Evolutionary conservation across 495 filamentous ascomycete species (phyloP).

Genomic region (Penicillium paradoxum): DNA sequence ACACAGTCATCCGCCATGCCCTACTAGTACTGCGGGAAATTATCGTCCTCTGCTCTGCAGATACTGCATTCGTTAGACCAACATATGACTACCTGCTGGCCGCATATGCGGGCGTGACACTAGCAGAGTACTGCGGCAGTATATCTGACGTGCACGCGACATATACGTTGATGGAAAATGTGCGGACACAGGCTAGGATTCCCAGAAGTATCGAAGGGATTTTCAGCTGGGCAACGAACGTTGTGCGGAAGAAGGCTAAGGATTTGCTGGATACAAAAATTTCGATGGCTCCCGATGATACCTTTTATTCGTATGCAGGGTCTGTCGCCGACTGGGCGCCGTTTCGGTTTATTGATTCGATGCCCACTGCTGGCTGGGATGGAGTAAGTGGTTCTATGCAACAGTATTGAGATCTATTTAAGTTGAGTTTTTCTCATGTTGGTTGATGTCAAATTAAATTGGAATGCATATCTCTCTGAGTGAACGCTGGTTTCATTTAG

Average conservation of each 20-base stretch:
- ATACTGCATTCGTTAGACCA: conserved; percentile 2
- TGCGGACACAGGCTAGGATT: conserved; percentile 4
- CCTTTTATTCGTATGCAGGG: not conserved
- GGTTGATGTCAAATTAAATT: not conserved
- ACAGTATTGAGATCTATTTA: not conserved
- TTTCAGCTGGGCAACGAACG: conserved; percentile 6
- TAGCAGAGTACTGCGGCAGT: conserved; percentile 2
- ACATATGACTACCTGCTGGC: conserved; percentile 6
- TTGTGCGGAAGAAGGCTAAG: conserved; percentile 3
- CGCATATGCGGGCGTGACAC: conserved; percentile 7
- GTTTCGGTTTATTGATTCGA: conserved; percentile 8
- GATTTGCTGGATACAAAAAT: conserved; percentile 2
- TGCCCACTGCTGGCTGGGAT: conserved; percentile 4
- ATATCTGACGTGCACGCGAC: conserved; percentile 6
- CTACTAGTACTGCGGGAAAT: conserved; percentile 4
- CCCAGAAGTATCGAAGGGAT: conserved; percentile 6
- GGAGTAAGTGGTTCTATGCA: conserved; percentile 1
- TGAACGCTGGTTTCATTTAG: not conserved
- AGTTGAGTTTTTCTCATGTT: not conserved
- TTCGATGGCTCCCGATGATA: not conserved
- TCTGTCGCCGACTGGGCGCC: conserved; percentile 8
- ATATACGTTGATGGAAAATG: conserved; percentile 9
- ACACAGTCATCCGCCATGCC: conserved; percentile 2
- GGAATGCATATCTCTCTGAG: not conserved
- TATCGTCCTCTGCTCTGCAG: not conserved